These are phyloP conservation scores for Lentinula detonsa DNA, from an alignment of 768 basidiomycete species.

Conservation along the genomic window DNA sequence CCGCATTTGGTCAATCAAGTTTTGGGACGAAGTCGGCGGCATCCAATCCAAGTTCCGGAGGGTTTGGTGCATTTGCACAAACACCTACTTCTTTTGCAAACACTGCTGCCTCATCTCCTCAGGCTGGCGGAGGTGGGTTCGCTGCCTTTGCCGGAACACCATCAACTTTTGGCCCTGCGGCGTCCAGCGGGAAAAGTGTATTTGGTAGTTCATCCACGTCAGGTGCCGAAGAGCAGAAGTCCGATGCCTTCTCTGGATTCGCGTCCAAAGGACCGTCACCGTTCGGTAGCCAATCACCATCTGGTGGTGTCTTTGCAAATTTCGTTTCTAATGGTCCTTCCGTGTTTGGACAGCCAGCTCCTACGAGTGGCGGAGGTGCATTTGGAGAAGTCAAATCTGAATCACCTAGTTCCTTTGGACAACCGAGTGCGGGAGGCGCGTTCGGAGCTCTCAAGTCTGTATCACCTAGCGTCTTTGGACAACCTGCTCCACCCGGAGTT, in stretches of 20 bases:
- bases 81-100: not conserved
- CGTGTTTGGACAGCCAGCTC: slow-evolving; percentile 4
- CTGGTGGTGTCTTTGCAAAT: not conserved
- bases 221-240: not conserved
- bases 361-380: not conserved
- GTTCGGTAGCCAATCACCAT: not conserved
- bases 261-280: slow-evolving; percentile 4
- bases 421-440: not conserved
- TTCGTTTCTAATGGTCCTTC: slow-evolving; percentile 5
- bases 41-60: not conserved
- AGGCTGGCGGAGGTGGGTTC: slow-evolving; percentile 6
- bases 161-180: slow-evolving; percentile 21
- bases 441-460: not conserved
- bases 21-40: slow-evolving; percentile 24
- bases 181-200: not conserved
- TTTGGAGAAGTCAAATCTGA: not conserved
- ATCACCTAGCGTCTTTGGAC: not conserved
- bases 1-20: slow-evolving; percentile 30
- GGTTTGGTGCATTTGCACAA: slow-evolving; percentile 6
- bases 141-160: slow-evolving; percentile 14
- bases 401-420: not conserved
- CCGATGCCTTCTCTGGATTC: not conserved
- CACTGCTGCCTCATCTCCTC: not conserved
- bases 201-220: not conserved
- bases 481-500: not conserved